phyloP scores from a whole-genome alignment of 176 grass and related monocot genomes.

The Aegilops sharonensis region DNA sequence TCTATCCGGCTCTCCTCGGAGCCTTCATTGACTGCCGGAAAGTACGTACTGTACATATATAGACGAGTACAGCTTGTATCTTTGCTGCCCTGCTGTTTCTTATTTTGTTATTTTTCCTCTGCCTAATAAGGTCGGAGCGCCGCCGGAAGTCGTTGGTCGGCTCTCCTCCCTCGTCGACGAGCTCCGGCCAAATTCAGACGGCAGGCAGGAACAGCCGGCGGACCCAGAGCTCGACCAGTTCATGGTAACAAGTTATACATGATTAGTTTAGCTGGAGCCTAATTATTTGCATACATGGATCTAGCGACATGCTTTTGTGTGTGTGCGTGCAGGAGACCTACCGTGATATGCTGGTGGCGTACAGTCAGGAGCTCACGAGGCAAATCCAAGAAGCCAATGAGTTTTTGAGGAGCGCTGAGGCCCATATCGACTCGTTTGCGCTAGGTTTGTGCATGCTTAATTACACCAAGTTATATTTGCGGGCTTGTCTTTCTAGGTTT shows the following conservation, averaged over 20 bases:
- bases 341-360: conserved; percentile 55
- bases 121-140: conserved; percentile 59
- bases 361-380: conserved; percentile 59
- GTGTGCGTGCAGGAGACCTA: conserved; percentile 54
- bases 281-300: neutral
- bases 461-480: neutral
- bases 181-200: conserved; percentile 36
- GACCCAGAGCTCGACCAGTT: conserved; percentile 88
- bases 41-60: neutral
- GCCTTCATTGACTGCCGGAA: conserved; percentile 79
- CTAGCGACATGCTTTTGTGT: neutral
- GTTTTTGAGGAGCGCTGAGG: conserved; percentile 63
- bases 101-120: too few species aligned
- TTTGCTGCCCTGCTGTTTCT: neutral
- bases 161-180: conserved; percentile 54
- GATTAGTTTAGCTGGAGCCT: neutral
- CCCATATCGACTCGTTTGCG: conserved; percentile 55
- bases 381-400: conserved; percentile 66
- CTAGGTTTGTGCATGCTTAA: conserved; percentile 20
- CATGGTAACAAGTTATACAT: conserved; percentile 41
- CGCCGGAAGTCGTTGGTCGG: conserved; percentile 54
- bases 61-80: neutral
- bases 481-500: neutral
- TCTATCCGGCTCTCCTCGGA: conserved; percentile 65
- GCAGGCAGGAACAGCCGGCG: neutral